Evolutionary conservation across 352 stramenopile genomes (phyloP).

Genomic region (Globisporangium alternatum): DNA sequence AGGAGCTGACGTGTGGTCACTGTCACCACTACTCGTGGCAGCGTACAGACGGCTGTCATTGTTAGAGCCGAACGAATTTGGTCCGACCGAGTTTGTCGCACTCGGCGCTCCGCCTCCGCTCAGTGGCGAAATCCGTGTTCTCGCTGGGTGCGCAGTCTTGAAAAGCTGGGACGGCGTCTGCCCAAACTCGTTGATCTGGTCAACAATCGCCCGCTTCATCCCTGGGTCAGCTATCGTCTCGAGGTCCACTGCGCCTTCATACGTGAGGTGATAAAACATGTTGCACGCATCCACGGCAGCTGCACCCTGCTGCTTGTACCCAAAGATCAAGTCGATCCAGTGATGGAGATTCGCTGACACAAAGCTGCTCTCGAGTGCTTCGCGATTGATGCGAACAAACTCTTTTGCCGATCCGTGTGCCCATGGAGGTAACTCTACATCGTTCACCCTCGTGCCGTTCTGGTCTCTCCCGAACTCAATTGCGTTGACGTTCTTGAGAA

Average conservation of each 20-base stretch:
- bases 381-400: conserved; percentile 95
- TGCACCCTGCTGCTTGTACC: conserved; percentile 93
- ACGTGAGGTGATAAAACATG: conserved; percentile 98
- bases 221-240: conserved; percentile 69
- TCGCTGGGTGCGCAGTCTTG: conserved; percentile 66
- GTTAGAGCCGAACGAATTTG: conserved; percentile 2
- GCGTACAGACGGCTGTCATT: not conserved
- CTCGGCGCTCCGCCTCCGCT: not conserved
- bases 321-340: conserved; percentile 99
- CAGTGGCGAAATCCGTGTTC: conserved; percentile 9
- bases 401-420: conserved; percentile 90
- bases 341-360: conserved; percentile 95
- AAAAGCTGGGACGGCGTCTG: conserved; percentile 96
- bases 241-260: conserved; percentile 96
- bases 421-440: conserved; percentile 94
- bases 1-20: conserved; percentile 14
- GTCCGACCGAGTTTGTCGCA: not conserved
- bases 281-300: conserved; percentile 94
- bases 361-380: conserved; percentile 94
- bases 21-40: not conserved
- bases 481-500: conserved; percentile 95
- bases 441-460: conserved; percentile 78
- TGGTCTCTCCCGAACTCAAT: conserved; percentile 93
- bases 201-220: conserved; percentile 81
- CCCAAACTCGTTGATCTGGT: conserved; percentile 98